Evolutionary conservation across 345 rosid species (phyloP).

Genomic region (Euphorbia pulcherrima): DNA sequence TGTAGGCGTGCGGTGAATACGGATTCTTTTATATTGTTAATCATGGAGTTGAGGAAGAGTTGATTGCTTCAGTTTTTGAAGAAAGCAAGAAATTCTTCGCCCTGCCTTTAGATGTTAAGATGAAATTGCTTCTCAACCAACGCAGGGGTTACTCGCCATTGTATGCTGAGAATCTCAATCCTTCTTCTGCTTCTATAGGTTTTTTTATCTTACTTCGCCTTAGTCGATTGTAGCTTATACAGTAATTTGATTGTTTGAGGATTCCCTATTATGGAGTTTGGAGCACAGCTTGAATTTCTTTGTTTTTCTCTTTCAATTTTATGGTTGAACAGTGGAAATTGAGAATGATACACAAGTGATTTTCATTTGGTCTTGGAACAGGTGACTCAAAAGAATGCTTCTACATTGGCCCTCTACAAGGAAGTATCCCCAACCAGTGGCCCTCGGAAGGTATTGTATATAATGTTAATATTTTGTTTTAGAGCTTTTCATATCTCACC

Average conservation of each 20-base stretch:
- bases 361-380: conserved; percentile 16
- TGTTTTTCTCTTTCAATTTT: neutral
- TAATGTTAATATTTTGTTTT: neutral
- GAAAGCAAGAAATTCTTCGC: conserved; percentile 64
- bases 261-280: too few relatives aligned
- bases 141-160: conserved; percentile 63
- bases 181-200: conserved; percentile 38
- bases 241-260: too few relatives aligned
- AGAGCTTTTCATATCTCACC: too few relatives aligned
- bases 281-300: neutral
- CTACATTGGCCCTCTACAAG: conserved; percentile 54
- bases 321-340: neutral
- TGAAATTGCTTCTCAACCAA: conserved; percentile 38
- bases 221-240: neutral
- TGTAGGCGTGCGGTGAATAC: conserved; percentile 63
- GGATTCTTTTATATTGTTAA: conserved; percentile 87
- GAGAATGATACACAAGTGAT: conserved; percentile 3
- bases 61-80: conserved; percentile 36
- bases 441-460: conserved; percentile 50
- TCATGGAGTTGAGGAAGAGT: conserved; percentile 64
- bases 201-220: neutral
- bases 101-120: conserved; percentile 58
- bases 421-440: conserved; percentile 57
- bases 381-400: conserved; percentile 80
- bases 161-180: conserved; percentile 48